A percentile compares a stretch with the other conserved stretches of the same genome.
Conservation (phyloP, 2,329 filamentous ascomycete genomes). For the Microdochium nivale region DNA sequence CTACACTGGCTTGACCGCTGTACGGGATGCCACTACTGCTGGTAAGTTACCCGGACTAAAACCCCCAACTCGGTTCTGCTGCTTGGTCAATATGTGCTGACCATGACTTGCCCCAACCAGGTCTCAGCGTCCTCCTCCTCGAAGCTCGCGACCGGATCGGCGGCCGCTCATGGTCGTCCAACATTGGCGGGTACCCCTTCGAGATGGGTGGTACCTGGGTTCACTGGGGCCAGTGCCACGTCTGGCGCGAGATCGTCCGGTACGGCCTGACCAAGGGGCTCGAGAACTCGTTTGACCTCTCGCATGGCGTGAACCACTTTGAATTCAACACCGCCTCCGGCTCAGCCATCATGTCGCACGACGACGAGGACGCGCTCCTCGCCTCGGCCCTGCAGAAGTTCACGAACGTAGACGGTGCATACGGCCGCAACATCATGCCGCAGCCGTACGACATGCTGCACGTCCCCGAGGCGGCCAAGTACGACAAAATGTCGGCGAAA, state of each 20-base stretch:
- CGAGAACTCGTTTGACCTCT: constrained; percentile 1
- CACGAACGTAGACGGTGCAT: constrained; percentile 16
- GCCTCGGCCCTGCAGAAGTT: constrained; percentile 14
- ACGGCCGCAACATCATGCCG: constrained; percentile 13
- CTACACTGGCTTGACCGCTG: background rate
- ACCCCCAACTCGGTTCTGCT: too few species aligned
- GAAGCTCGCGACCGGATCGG: constrained; percentile 32
- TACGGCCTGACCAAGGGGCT: constrained; percentile 20
- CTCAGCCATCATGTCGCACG: constrained; percentile 11
- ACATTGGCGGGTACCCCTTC: constrained; percentile 23
- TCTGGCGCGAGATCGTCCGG: constrained; percentile 23
- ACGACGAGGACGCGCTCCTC: constrained; percentile 14
- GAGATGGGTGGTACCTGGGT: constrained; percentile 36
- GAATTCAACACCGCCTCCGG: constrained; percentile 7
- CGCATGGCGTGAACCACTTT: constrained; percentile 7
- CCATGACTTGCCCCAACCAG: background rate
- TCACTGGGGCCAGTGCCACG: constrained; percentile 24
- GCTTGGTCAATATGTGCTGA: too few species aligned
- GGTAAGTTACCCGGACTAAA: background rate
- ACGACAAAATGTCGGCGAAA: constrained; percentile 15
- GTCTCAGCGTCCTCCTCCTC: constrained; percentile 18
- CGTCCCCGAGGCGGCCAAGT: constrained; percentile 5
- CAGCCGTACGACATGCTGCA: constrained; percentile 13
- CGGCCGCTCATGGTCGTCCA: constrained; percentile 28
- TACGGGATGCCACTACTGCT: background rate